These are phyloP conservation scores for Epicoccum sorghinum DNA, from an alignment of 2,329 filamentous ascomycete species.

Conservation along the genomic window DNA sequence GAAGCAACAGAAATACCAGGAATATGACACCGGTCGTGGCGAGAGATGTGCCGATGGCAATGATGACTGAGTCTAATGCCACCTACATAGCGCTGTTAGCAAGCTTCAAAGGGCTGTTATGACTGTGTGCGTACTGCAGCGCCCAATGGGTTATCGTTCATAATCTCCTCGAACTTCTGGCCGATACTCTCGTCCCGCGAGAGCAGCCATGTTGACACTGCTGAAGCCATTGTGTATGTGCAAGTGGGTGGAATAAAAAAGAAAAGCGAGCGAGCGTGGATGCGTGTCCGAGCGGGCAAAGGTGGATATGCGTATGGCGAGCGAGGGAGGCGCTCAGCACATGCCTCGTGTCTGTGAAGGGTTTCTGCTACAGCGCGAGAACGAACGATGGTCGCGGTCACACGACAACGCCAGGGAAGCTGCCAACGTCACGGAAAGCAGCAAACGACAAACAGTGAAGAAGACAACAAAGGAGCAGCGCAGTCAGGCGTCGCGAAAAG, in stretches of 20 bases:
- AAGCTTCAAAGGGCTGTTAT: neutral
- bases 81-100: conserved; percentile 52
- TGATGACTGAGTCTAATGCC: conserved; percentile 69
- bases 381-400: neutral
- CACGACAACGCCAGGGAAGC: neutral
- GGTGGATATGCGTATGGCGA: conserved; percentile 20
- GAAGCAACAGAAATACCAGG: conserved; percentile 83
- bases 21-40: conserved; percentile 76
- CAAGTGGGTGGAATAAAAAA: neutral
- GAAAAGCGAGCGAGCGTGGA: conserved; percentile 15
- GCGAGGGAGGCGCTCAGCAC: conserved; percentile 19
- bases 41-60: conserved; percentile 80
- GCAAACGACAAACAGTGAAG: neutral
- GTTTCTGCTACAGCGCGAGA: neutral
- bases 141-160: conserved; percentile 39
- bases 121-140: conserved; percentile 22
- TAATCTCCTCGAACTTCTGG: conserved; percentile 39
- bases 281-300: neutral
- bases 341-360: conserved; percentile 8
- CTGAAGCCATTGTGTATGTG: conserved; percentile 28
- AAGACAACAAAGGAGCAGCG: neutral
- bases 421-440: conserved; percentile 6
- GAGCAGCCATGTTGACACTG: conserved; percentile 24
- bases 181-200: conserved; percentile 37
- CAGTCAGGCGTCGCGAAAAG: neutral